A percentile compares a stretch with the other conserved stretches of the same genome.
Evolutionary conservation across 768 basidiomycete genomes (phyloP).

Genomic region (Lactifluus volemus): DNA sequence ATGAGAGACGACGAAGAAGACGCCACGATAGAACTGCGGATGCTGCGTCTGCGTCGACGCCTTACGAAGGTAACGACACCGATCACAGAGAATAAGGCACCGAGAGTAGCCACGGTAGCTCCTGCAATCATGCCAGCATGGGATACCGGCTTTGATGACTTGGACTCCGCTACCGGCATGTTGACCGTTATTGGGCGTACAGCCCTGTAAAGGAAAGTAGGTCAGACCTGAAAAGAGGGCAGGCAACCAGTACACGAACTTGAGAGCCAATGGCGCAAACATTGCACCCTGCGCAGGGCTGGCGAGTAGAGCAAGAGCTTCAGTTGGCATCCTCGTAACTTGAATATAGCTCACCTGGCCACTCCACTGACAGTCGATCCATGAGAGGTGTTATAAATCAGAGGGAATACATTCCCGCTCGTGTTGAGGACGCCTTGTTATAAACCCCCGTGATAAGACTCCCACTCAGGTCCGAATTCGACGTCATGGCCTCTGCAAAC

Average conservation of each 20-base stretch:
- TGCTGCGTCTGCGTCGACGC: conserved; percentile 1
- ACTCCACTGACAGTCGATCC: not conserved
- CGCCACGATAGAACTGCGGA: not conserved
- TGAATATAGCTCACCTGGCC: conserved; percentile 10
- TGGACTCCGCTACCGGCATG: too few species aligned
- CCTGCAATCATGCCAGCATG: conserved; percentile 15
- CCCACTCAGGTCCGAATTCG: not conserved
- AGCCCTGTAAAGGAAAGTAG: not conserved
- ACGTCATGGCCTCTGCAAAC: conserved; percentile 9
- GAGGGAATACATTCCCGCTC: conserved; percentile 5
- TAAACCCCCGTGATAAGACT: conserved; percentile 9
- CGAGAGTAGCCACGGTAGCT: conserved; percentile 12
- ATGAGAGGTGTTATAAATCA: not conserved
- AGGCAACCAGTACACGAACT: conserved; percentile 4
- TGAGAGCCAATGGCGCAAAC: conserved; percentile 22
- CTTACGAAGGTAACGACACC: not conserved
- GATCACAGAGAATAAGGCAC: not conserved
- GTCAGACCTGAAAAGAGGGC: not conserved
- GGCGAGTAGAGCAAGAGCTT: not conserved
- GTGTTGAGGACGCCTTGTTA: conserved; percentile 1
- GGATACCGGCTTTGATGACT: not conserved
- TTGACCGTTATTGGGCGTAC: not conserved
- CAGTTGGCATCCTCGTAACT: not conserved
- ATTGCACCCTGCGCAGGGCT: conserved; percentile 22
- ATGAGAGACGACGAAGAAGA: not conserved